phyloP scores from a whole-genome alignment of 192 early-diverging fungal species.

The Backusella luteola region DNA sequence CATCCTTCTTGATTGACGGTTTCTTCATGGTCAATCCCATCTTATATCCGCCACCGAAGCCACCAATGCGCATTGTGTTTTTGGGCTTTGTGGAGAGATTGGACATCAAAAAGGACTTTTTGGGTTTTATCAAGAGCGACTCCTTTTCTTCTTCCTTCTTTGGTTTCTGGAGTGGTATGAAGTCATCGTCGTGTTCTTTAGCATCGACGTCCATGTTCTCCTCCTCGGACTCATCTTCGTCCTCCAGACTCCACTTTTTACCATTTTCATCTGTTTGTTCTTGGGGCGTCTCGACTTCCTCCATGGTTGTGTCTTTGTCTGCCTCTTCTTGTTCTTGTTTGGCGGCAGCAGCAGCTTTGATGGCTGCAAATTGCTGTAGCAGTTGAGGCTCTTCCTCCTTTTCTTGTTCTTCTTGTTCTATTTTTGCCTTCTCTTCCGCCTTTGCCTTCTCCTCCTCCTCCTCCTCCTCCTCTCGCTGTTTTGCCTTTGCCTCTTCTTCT shows the following conservation, averaged over 20 bases:
- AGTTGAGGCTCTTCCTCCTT: not conserved
- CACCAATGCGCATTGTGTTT: conserved; percentile 23
- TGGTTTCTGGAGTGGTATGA: conserved; percentile 13
- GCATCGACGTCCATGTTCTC: conserved; percentile 35
- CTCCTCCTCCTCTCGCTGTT: not conserved
- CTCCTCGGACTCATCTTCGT: conserved; percentile 63
- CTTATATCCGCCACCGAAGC: conserved; percentile 8
- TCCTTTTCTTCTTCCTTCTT: conserved; percentile 16
- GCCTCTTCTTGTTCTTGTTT: not conserved
- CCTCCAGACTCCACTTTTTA: conserved; percentile 56
- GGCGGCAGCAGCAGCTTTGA: not conserved
- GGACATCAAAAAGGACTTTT: not conserved
- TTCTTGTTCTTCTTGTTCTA: conserved; percentile 3
- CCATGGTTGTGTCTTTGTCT: conserved; percentile 14
- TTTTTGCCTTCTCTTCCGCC: not conserved
- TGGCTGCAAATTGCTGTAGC: conserved; percentile 15
- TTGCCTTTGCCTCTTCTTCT: not conserved
- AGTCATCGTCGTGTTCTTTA: conserved; percentile 7
- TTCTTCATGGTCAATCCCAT: conserved; percentile 12
- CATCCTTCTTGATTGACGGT: not conserved
- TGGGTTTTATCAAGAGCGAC: conserved; percentile 5
- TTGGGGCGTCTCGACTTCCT: not conserved
- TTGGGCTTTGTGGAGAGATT: conserved; percentile 15
- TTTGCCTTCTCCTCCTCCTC: not conserved
- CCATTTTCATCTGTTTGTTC: conserved; percentile 9